phyloP scores from a whole-genome alignment of 768 basidiomycete genomes.

The Lactarius sanguifluus region DNA sequence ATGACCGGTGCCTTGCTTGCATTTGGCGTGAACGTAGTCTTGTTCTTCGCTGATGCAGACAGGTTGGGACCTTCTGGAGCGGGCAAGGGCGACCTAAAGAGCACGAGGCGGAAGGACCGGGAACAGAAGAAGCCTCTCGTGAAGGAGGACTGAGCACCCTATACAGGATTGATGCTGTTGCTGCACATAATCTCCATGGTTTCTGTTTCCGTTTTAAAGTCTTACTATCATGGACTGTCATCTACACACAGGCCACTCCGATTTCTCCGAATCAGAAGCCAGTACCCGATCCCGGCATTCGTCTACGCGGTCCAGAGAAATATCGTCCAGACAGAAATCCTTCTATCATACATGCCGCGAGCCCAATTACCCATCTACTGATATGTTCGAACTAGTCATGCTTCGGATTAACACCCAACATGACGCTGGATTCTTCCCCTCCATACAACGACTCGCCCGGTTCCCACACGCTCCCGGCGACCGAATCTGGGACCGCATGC shows the following conservation, averaged over 20 bases:
- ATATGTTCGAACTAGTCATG: neutral
- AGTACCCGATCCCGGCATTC: neutral
- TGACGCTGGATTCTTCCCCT: neutral
- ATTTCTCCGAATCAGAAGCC: neutral
- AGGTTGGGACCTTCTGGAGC: slow-evolving; percentile 3
- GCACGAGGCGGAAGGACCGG: slow-evolving; percentile 14
- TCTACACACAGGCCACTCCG: neutral
- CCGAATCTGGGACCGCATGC: neutral
- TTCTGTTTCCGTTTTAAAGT: too few relatives aligned
- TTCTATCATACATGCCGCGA: neutral
- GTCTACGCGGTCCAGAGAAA: neutral
- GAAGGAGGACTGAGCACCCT: slow-evolving; percentile 3
- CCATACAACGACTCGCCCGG: neutral
- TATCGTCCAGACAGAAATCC: neutral
- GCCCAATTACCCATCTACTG: neutral
- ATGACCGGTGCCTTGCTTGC: slow-evolving; percentile 58
- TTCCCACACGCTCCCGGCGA: neutral
- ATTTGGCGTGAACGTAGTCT: slow-evolving; percentile 44
- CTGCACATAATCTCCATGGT: too few relatives aligned
- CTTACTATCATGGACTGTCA: too few relatives aligned
- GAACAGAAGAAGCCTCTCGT: neutral
- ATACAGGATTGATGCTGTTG: neutral
- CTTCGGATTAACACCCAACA: neutral
- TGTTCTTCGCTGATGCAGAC: slow-evolving; percentile 33
- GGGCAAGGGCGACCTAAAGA: slow-evolving; percentile 1